Evolutionary conservation across 176 grass and related monocot genomes (phyloP).

Genomic region (Juncus inflexus): DNA sequence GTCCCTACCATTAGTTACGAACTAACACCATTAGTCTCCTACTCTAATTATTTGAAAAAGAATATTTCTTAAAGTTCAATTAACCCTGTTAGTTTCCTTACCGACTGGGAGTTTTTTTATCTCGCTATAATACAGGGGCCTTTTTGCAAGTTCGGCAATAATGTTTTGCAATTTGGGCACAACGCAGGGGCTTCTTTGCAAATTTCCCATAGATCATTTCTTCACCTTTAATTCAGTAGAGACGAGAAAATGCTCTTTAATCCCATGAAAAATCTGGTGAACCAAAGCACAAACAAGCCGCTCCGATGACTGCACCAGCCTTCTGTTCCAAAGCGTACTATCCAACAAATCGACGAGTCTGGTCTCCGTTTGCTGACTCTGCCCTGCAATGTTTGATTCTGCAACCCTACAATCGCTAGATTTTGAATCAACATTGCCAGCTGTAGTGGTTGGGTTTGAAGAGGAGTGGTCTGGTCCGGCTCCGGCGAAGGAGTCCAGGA

Average conservation of each 20-base stretch:
- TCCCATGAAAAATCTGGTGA: conserved; percentile 91
- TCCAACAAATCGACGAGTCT: conserved; percentile 85
- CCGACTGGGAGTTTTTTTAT: too few species aligned
- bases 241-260: conserved; percentile 92
- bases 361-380: conserved; percentile 38
- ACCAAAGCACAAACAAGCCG: conserved; percentile 83
- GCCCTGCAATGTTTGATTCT: conserved; percentile 11
- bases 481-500: conserved; percentile 76
- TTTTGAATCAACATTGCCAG: conserved; percentile 44
- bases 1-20: too few species aligned
- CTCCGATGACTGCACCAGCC: conserved; percentile 73
- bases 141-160: too few species aligned
- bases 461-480: conserved; percentile 50
- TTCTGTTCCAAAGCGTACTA: conserved; percentile 82
- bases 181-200: too few species aligned
- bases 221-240: conserved; percentile 86
- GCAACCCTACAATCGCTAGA: conserved; percentile 29
- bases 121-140: too few species aligned
- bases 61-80: too few species aligned
- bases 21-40: too few species aligned
- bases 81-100: too few species aligned
- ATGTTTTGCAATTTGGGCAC: too few species aligned
- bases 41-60: too few species aligned
- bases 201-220: not conserved
- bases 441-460: conserved; percentile 34